Base-by-base conservation (phyloP, 2,329 filamentous ascomycete species). In the Graphiopsis chlorocephala region DNA sequence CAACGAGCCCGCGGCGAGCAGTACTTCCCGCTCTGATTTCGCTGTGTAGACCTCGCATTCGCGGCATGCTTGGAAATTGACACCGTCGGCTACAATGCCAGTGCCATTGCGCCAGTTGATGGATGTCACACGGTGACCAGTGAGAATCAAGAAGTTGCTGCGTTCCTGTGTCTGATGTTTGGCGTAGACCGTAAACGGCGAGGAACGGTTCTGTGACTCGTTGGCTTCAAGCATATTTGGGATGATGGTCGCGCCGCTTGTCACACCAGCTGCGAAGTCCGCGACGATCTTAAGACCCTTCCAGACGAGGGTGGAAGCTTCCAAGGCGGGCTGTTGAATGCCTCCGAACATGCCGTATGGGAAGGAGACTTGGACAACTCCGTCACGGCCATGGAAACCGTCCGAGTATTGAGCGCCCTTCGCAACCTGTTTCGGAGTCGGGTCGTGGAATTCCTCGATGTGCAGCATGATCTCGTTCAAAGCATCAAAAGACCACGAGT, bases 1-100 rank as follows among this genome's bases (percentile, higher is more conserved):
- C 45, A 85, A 76, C 28, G 80, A 83, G 0, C 88, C 88, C 0
- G 85, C 86, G 3, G 83, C 83, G 2, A 90, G 73, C 4, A 64
- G 53, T 7, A 2, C 81, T 77, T 1, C 79, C 63, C 64, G 48
- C 53, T 66, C 48, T 59, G 64, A 59, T 55, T 8, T 33, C 14
- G 64, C 66, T 28, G 56, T 61, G 61, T 70, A 56, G 2, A 69
- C 45, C 6, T 67, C 55, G 38, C 66, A 65, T 60, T 69, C 59
- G 11, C 42, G 45, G 15, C 61, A 68, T 11, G 65, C 60, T 60
- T 71, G 67, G 63, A 71, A 69, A 26, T 64, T 65, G 23, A 71
- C 67, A 12, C 70, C 69, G 4, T 64, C 63, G 8, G 70, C 70
- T 17, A 67, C 53, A 33, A 69, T 61, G 4, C 47, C 47, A 7